Base-by-base conservation (phyloP, 2,329 filamentous ascomycete genomes). In the Plenodomus lindquistii region DNA sequence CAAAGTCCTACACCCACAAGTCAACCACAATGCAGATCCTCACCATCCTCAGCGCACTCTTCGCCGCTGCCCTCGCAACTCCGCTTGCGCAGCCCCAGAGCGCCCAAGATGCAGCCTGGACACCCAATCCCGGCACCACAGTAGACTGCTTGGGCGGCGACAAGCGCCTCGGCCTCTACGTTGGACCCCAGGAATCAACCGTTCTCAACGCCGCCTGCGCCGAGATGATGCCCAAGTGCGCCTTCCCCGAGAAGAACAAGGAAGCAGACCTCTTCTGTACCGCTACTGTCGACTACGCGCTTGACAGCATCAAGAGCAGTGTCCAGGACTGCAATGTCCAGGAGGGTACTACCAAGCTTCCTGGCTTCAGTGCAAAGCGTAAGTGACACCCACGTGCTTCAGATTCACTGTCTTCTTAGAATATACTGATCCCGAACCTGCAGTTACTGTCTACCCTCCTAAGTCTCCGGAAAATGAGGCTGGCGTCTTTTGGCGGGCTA, bases 181-280 rank as follows among this genome's bases (percentile, higher is more conserved):
- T 54, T 7, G 61, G 57, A 10, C 55, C 61, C 7, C 58, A 60
- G 35, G 38, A 62, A 8, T 49, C 59, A 16, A 50, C 48, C 3
- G 52, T 65, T 5, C 36, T 66, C 20, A 54, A 63, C 27, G 39
- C 65, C 35, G 65, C 63, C 35, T 68, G 65, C 37, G 61, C 56
- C 15, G 60, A 54, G 16, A 65, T 68, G 55, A 62, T 68, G 56
- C 60, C 61, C 1, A 20, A 29, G 2, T 68, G 65, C 37, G 65
- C 65, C 7, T 63, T 62, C 36, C 57, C 41, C 29, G 51, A 59
- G 7, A 58, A 48, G 19, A 34, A 57, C 5, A n/a, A n/a, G n/a
- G 22, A 54, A 7, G 10, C 50, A 1, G 56, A 46, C 20, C 54
- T 38, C 2, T n/a, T 57, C 7, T 68, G 65, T 48, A 44, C 48